Evolutionary conservation across 2,329 filamentous ascomycete species (phyloP).

Genomic region (Amauroascus niger): DNA sequence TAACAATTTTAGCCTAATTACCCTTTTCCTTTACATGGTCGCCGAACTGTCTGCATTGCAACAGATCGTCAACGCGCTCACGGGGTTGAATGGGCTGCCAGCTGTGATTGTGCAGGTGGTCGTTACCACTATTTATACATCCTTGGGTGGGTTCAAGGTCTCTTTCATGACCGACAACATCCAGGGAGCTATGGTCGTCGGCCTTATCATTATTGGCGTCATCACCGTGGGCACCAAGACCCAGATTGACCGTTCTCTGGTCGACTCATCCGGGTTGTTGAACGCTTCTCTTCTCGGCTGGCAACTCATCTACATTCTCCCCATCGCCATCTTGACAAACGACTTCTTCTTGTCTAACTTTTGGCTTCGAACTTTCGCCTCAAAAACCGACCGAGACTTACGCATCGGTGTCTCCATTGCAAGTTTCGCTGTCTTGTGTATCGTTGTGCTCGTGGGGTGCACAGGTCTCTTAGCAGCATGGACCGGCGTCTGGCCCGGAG

Average conservation of each 20-base stretch:
- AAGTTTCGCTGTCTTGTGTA: constrained; percentile 53
- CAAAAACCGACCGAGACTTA: constrained; percentile 66
- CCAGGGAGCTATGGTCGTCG: constrained; percentile 67
- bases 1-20: constrained; percentile 48
- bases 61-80: constrained; percentile 65
- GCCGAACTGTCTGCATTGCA: constrained; percentile 72
- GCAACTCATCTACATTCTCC: constrained; percentile 77
- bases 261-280: constrained; percentile 60
- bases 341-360: constrained; percentile 79
- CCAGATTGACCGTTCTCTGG: constrained; percentile 58
- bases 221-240: constrained; percentile 70
- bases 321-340: constrained; percentile 70
- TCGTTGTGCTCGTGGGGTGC: constrained; percentile 62
- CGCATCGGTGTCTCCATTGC: constrained; percentile 65
- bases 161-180: constrained; percentile 78
- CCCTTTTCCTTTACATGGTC: constrained; percentile 79
- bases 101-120: constrained; percentile 67
- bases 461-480: constrained; percentile 68
- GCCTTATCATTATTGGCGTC: constrained; percentile 63
- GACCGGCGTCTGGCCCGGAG: constrained; percentile 61
- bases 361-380: constrained; percentile 76
- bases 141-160: constrained; percentile 70
- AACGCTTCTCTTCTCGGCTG: constrained; percentile 63
- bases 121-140: constrained; percentile 75
- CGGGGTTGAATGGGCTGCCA: constrained; percentile 63